phyloP scores from a whole-genome alignment of 805 yeast genomes.

The Candida caryicola region DNA sequence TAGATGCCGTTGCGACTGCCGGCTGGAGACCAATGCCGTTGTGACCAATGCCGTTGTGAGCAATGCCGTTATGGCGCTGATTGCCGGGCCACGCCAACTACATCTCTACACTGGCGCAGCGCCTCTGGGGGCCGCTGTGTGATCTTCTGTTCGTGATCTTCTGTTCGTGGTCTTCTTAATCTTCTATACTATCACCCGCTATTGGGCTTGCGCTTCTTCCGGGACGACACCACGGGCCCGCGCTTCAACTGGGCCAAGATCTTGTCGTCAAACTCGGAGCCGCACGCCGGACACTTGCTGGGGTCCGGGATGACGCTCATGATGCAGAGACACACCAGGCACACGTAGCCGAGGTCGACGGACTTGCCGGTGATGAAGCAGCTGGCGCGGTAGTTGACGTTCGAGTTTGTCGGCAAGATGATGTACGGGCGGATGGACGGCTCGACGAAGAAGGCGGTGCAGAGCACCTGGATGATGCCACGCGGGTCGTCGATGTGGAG shows the following conservation, averaged over 20 bases:
- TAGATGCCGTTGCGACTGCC: too few species aligned
- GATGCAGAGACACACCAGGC: conserved; percentile 88
- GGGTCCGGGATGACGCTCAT: conserved; percentile 66
- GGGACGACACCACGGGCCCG: conserved; percentile 53
- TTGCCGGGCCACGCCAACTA: too few species aligned
- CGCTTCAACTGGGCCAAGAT: conserved; percentile 56
- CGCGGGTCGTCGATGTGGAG: conserved; percentile 61
- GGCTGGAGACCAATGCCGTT: too few species aligned
- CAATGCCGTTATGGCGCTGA: too few species aligned
- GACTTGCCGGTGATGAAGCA: conserved; percentile 89
- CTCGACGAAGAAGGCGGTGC: conserved; percentile 81
- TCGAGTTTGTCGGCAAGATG: conserved; percentile 75
- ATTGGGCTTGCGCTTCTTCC: conserved; percentile 34
- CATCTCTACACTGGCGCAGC: too few species aligned
- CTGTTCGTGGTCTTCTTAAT: conserved; percentile 12
- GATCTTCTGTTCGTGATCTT: neutral
- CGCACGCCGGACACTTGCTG: conserved; percentile 82
- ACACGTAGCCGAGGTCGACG: conserved; percentile 90
- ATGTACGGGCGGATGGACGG: conserved; percentile 77
- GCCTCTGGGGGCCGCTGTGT: neutral
- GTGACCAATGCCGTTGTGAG: too few species aligned
- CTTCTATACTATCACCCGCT: too few species aligned
- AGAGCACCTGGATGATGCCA: conserved; percentile 79
- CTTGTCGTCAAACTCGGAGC: conserved; percentile 65
- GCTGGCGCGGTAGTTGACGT: conserved; percentile 91